These are phyloP conservation scores for Tricholoma sp. DNA, from an alignment of 768 basidiomycete species.

Conservation along the genomic window DNA sequence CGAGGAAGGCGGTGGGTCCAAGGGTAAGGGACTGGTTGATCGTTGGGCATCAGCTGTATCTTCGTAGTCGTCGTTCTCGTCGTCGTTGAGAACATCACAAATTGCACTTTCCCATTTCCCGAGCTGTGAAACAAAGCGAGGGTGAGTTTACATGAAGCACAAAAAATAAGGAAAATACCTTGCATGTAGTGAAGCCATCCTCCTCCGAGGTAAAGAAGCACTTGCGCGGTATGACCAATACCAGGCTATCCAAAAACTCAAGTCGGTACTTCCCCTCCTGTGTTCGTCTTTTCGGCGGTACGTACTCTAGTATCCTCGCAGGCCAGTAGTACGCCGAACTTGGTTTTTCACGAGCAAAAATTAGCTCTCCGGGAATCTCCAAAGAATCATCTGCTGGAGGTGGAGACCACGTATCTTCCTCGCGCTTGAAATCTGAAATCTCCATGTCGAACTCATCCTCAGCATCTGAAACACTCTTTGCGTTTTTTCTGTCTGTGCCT, in stretches of 20 bases:
- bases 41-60: slow-evolving; percentile 25
- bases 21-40: slow-evolving; percentile 36
- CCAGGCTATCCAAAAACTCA: slow-evolving; percentile 52
- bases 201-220: slow-evolving; percentile 57
- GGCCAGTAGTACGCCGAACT: slow-evolving; percentile 56
- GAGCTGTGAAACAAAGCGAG: slow-evolving; percentile 30
- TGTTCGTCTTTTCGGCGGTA: slow-evolving; percentile 34
- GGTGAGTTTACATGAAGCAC: neutral
- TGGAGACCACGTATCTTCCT: slow-evolving; percentile 29
- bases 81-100: slow-evolving; percentile 34
- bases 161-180: slow-evolving; percentile 28
- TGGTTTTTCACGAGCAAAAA: slow-evolving; percentile 45
- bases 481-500: slow-evolving; percentile 12
- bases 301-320: slow-evolving; percentile 50
- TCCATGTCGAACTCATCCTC: slow-evolving; percentile 6
- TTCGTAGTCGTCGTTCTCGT: slow-evolving; percentile 30
- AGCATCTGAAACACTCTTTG: slow-evolving; percentile 20
- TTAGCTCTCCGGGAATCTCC: slow-evolving; percentile 61
- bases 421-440: slow-evolving; percentile 6
- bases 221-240: slow-evolving; percentile 36
- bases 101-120: slow-evolving; percentile 50
- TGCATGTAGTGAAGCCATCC: slow-evolving; percentile 58
- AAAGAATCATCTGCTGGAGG: slow-evolving; percentile 44
- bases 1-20: slow-evolving; percentile 36
- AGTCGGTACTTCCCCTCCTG: slow-evolving; percentile 43